A percentile compares a stretch with the other conserved stretches of the same genome.
Evolutionary conservation across 768 basidiomycete genomes (phyloP).

Genomic region (Hygrophorus pudorinus): DNA sequence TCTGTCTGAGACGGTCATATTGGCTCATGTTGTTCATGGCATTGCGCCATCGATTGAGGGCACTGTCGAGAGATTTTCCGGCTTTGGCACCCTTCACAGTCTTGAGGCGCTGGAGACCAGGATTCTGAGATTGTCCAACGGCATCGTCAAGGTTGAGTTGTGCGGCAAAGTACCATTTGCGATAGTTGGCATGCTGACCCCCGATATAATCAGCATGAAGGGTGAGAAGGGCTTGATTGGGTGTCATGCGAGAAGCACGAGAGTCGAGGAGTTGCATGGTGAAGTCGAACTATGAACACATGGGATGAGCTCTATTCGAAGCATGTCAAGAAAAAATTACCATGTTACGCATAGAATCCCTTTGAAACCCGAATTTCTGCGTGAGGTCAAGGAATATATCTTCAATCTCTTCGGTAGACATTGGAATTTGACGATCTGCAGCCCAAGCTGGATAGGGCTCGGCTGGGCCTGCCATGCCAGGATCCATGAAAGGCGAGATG

Average conservation of each 20-base stretch:
- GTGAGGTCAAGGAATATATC: constrained; percentile 97
- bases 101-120: constrained; percentile 81
- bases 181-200: constrained; percentile 96
- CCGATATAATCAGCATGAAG: constrained; percentile 99
- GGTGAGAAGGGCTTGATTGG: constrained; percentile 91
- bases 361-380: constrained; percentile 98
- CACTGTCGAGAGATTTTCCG: constrained; percentile 83
- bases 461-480: constrained; percentile 30
- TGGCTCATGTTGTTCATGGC: constrained; percentile 99
- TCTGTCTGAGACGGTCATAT: constrained; percentile 93
- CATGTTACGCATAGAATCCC: constrained; percentile 94
- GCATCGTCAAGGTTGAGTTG: constrained; percentile 99
- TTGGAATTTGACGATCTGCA: constrained; percentile 84
- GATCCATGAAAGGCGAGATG: constrained; percentile 51
- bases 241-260: constrained; percentile 95
- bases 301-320: constrained; percentile 9
- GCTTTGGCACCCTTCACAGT: constrained; percentile 62
- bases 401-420: constrained; percentile 97
- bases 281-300: constrained; percentile 72
- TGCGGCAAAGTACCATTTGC: constrained; percentile 99
- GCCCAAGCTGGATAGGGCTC: constrained; percentile 96
- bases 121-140: constrained; percentile 90
- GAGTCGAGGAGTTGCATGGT: constrained; percentile 97
- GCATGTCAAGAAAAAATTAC: constrained; percentile 26
- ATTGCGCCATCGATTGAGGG: constrained; percentile 90